phyloP scores from a whole-genome alignment of 192 early-diverging fungal species.

The Funneliformis geosporum region DNA sequence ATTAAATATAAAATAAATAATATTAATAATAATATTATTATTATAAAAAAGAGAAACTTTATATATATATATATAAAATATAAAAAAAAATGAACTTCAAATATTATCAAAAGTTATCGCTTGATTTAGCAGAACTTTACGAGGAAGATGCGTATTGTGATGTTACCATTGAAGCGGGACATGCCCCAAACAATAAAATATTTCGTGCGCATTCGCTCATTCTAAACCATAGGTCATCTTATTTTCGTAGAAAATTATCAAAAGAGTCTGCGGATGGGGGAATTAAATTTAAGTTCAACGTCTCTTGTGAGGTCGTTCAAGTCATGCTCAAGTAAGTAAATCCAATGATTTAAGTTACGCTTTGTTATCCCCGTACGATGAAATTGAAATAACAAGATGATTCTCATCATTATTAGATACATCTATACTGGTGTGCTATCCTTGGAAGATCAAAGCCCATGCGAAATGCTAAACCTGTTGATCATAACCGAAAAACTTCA shows the following conservation, averaged over 20 bases:
- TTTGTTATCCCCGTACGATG: no score
- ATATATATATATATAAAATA: no score
- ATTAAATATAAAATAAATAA: no score
- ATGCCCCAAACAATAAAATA: not conserved
- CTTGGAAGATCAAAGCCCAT: slow-evolving; percentile 1
- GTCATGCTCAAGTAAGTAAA: slow-evolving; percentile 1
- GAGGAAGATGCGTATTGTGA: not conserved
- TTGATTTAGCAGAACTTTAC: not conserved
- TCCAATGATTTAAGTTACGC: no score
- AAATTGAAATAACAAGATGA: no score
- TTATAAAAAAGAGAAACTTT: no score
- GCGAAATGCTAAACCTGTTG: not conserved
- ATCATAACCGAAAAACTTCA: slow-evolving; percentile 7
- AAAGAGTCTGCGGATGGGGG: not conserved
- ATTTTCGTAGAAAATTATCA: not conserved
- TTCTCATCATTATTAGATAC: slow-evolving; percentile 3
- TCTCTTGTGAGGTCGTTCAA: not conserved
- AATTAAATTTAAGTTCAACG: not conserved
- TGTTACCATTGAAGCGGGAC: not conserved
- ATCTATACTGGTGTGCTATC: not conserved
- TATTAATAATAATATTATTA: no score
- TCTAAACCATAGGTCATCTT: slow-evolving; percentile 2
- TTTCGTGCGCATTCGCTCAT: slow-evolving; percentile 7
- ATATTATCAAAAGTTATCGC: slow-evolving; percentile 10
- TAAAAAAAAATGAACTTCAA: not conserved